These are phyloP conservation scores for Cyclostephanos invisitatus DNA, from an alignment of 108 stramenopile genomes.

Conservation along the genomic window DNA sequence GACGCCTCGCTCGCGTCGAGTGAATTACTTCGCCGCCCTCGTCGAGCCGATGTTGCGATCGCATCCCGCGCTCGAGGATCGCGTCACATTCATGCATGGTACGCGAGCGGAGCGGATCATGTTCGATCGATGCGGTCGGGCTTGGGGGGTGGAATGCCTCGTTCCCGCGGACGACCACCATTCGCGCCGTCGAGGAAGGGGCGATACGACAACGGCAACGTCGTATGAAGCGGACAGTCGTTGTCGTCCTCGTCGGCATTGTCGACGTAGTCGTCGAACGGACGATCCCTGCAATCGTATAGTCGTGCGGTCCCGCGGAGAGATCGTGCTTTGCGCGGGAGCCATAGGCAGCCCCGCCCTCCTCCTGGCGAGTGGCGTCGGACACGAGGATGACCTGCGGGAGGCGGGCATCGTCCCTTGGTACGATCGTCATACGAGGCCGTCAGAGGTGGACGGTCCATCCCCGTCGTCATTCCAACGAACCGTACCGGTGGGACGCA, in stretches of 20 bases:
- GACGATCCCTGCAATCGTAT: not conserved
- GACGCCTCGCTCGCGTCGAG: slow-evolving; percentile 20
- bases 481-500: slow-evolving; percentile 40
- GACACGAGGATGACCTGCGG: slow-evolving; percentile 42
- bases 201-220: no score
- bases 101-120: slow-evolving; percentile 63
- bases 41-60: slow-evolving; percentile 55
- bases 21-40: slow-evolving; percentile 68
- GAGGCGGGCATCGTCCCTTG: slow-evolving; percentile 44
- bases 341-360: slow-evolving; percentile 73
- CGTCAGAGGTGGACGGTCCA: not conserved
- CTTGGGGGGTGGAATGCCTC: slow-evolving; percentile 41
- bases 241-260: no score
- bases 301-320: slow-evolving; percentile 25
- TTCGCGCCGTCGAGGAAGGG: no score
- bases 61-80: slow-evolving; percentile 42
- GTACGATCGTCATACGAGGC: slow-evolving; percentile 21
- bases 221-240: no score
- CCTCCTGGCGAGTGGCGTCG: slow-evolving; percentile 65
- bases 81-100: slow-evolving; percentile 48
- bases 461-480: slow-evolving; percentile 6
- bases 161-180: not conserved
- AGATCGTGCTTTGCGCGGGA: slow-evolving; percentile 67
- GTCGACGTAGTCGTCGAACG: not conserved
- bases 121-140: slow-evolving; percentile 21